Base-by-base conservation (phyloP, 257 asterid species). In the Capsicum pubescens region DNA sequence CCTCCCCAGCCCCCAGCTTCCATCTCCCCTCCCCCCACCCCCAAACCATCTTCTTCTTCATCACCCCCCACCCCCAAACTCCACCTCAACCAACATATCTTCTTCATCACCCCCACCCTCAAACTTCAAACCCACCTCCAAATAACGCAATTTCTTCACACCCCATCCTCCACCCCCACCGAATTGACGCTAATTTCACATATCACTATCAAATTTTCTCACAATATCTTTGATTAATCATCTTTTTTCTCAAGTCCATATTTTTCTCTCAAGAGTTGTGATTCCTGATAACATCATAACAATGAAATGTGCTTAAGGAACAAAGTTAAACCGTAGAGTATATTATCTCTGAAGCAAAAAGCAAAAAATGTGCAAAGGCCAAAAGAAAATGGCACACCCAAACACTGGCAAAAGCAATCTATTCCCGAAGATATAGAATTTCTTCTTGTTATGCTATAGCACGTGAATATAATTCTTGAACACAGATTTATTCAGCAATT, bases 341-440 rank as follows among this genome's bases (percentile, higher is more conserved):
- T 72, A 46, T 85, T 79, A 67, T 67, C 54, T 12, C 17, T 58
- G 82, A 61, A 44, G 67, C 66, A 2, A 35, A 67, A 26, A 32
- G 36, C 56, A 14, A 69, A 67, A 55, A 57, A 15, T 57, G 59
- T 68, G 76, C 36, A 67, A 80, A 71, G 77, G 48, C 70, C 58
- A 17, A 79, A 68, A 79, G 68, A 55, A 84, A 84, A 85, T 63
- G 83, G 66, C 90, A 86, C 91, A 96, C 99, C 91, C 84, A 90
- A 83, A 93, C 88, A 88, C 98, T 94, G 56, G 99, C 97, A 87
- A 83, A 89, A 84, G 97, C 93, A 90, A 95, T 91, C 87, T 92
- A 95, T 87, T 92, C 95, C 61, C 91, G 91, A 83, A 95, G 98
- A 88, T 82, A 21, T 87, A 83, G 83, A 82, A 95, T 94, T 89